A percentile compares a stretch with the other conserved stretches of the same genome.
Conservation (phyloP, 2,329 filamentous ascomycete species). For the Seiridium unicorne region DNA sequence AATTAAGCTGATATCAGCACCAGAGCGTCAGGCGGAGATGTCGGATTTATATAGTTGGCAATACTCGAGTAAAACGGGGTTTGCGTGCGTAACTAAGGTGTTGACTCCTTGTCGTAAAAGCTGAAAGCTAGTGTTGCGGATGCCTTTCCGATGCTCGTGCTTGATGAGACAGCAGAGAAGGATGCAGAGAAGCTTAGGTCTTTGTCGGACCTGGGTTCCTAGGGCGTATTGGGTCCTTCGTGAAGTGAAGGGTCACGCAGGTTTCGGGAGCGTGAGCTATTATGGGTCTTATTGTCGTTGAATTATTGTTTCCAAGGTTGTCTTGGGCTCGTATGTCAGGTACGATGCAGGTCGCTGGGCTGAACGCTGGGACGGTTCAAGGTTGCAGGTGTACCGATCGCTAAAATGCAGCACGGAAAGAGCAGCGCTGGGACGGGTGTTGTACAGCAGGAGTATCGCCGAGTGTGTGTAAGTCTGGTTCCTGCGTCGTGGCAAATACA, state of each 20-base stretch:
- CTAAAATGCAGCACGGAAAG: constrained; percentile 10
- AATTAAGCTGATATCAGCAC: constrained; percentile 33
- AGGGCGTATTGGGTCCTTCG: constrained; percentile 3
- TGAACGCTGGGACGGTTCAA: neutral
- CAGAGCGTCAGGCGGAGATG: constrained; percentile 25
- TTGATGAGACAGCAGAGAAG: constrained; percentile 9
- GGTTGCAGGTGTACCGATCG: constrained; percentile 8
- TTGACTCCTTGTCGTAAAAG: neutral
- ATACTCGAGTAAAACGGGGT: constrained; percentile 3
- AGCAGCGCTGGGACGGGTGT: constrained; percentile 6
- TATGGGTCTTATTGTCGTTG: constrained; percentile 9
- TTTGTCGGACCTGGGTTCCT: neutral
- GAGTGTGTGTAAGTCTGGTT: neutral
- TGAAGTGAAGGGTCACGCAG: constrained; percentile 9
- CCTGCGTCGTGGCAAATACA: constrained; percentile 2
- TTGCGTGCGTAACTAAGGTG: neutral
- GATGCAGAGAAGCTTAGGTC: constrained; percentile 4
- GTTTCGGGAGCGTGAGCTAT: constrained; percentile 11
- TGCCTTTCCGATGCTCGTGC: constrained; percentile 4
- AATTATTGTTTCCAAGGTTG: constrained; percentile 11
- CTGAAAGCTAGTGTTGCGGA: constrained; percentile 6
- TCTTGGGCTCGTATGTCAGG: constrained; percentile 7
- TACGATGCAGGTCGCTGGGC: constrained; percentile 11
- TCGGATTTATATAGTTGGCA: constrained; percentile 26
- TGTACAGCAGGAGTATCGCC: constrained; percentile 10